These are phyloP conservation scores for Cicer yamashitae DNA, from an alignment of 306 rosid species.

Conservation along the genomic window DNA sequence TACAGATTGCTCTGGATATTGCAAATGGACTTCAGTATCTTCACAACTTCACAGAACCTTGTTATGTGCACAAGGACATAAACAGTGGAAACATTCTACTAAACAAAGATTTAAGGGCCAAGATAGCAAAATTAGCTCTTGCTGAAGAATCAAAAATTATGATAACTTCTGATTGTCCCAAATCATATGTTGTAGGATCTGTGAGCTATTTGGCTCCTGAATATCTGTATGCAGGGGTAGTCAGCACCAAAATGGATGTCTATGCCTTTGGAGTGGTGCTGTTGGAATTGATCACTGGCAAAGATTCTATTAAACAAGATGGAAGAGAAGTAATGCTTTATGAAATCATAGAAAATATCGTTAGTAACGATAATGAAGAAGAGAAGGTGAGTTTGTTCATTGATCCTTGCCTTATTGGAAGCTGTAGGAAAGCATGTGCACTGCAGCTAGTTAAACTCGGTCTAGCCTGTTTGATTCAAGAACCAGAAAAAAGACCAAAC, in stretches of 20 bases:
- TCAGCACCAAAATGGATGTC: slow-evolving; percentile 57
- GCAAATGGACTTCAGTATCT: slow-evolving; percentile 85
- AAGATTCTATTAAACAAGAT: slow-evolving; percentile 52
- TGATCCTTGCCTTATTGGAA: slow-evolving; percentile 54
- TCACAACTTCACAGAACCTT: slow-evolving; percentile 75
- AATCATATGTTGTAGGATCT: slow-evolving; percentile 19
- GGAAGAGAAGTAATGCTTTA: slow-evolving; percentile 60
- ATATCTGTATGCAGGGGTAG: neutral
- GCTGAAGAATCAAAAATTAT: slow-evolving; percentile 53
- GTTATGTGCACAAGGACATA: slow-evolving; percentile 68
- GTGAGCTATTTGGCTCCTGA: slow-evolving; percentile 15
- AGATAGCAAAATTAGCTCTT: slow-evolving; percentile 66
- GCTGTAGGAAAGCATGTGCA: slow-evolving; percentile 39
- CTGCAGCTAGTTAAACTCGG: slow-evolving; percentile 53
- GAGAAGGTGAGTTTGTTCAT: slow-evolving; percentile 47
- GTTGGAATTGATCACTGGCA: slow-evolving; percentile 66
- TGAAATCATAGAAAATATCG: slow-evolving; percentile 30
- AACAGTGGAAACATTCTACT: slow-evolving; percentile 61
- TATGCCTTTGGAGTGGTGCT: slow-evolving; percentile 69
- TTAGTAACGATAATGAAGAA: slow-evolving; percentile 46
- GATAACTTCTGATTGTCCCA: slow-evolving; percentile 41
- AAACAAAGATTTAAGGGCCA: slow-evolving; percentile 60
- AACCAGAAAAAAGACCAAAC: slow-evolving; percentile 50
- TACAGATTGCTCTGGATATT: slow-evolving; percentile 77
- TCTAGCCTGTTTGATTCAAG: slow-evolving; percentile 60